Conservation (phyloP, 2,329 filamentous ascomycete species). For the Rosellinia necatrix region DNA sequence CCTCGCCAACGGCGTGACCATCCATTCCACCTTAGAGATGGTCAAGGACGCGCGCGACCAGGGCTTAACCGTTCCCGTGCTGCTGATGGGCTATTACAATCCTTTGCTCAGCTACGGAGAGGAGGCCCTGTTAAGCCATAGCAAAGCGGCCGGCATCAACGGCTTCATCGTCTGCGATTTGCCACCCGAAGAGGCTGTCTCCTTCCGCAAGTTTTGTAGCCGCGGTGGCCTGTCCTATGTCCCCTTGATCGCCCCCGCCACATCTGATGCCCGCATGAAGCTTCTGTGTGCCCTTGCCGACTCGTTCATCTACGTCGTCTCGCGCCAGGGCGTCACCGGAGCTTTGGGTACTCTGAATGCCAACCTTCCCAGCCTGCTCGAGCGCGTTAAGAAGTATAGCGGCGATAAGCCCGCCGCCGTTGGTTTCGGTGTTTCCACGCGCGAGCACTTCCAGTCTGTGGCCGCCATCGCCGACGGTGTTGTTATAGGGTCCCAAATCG, state of each 20-base stretch:
- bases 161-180: slow-evolving; percentile 97
- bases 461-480: slow-evolving; percentile 87
- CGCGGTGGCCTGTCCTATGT: slow-evolving; percentile 88
- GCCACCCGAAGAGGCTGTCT: slow-evolving; percentile 92
- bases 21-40: slow-evolving; percentile 78
- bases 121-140: slow-evolving; percentile 83
- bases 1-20: slow-evolving; percentile 85
- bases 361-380: slow-evolving; percentile 79
- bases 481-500: slow-evolving; percentile 94
- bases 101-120: slow-evolving; percentile 93
- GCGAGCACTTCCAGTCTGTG: slow-evolving; percentile 89
- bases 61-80: slow-evolving; percentile 79
- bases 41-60: slow-evolving; percentile 77
- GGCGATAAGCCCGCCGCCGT: slow-evolving; percentile 89
- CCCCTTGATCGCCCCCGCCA: slow-evolving; percentile 93
- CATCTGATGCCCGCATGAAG: slow-evolving; percentile 91
- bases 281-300: slow-evolving; percentile 95
- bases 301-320: slow-evolving; percentile 99
- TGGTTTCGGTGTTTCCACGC: slow-evolving; percentile 94
- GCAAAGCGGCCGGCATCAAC: slow-evolving; percentile 83
- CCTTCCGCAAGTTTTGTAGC: slow-evolving; percentile 84
- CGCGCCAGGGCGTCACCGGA: slow-evolving; percentile 94
- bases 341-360: slow-evolving; percentile 82
- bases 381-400: slow-evolving; percentile 88
- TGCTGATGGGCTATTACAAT: slow-evolving; percentile 99